Evolutionary conservation across 208 protist genomes (phyloP).

Genomic region (Leishmania martiniquensis): DNA sequence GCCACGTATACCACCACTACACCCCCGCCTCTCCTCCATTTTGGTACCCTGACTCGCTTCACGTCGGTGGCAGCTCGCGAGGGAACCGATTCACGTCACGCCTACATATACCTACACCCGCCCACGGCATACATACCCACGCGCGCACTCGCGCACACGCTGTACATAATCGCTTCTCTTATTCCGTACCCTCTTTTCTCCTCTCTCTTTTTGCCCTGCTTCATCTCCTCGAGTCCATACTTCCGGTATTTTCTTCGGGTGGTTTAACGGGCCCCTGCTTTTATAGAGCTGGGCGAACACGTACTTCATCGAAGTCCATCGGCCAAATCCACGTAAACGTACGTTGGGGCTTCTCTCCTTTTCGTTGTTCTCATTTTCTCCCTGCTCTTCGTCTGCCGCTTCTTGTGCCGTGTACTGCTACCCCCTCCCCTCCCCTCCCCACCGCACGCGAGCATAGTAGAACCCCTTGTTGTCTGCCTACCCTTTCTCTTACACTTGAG

Average conservation of each 20-base stretch:
- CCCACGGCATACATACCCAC: not conserved
- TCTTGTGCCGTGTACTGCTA: not conserved
- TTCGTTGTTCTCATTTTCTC: not conserved
- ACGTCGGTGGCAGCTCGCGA: not conserved
- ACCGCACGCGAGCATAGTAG: not conserved
- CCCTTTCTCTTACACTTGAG: slow-evolving; percentile 6
- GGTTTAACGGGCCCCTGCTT: not conserved
- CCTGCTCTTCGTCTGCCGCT: not conserved
- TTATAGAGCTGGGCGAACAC: not conserved
- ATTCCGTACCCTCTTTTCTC: slow-evolving; percentile 10
- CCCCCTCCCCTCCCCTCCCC: not conserved
- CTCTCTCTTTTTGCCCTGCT: slow-evolving; percentile 15
- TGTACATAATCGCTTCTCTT: not conserved
- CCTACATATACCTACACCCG: not conserved
- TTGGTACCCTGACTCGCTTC: not conserved
- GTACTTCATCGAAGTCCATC: not conserved
- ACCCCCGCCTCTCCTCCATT: not conserved
- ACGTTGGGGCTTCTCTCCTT: not conserved
- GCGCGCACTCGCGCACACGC: not conserved
- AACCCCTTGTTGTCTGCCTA: not conserved
- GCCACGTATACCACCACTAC: not conserved
- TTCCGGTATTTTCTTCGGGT: not conserved
- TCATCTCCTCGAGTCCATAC: not conserved
- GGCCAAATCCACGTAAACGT: slow-evolving; percentile 4
- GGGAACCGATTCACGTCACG: not conserved